phyloP scores from a whole-genome alignment of 73 alveolate genomes.

The Breviolum minutum region DNA sequence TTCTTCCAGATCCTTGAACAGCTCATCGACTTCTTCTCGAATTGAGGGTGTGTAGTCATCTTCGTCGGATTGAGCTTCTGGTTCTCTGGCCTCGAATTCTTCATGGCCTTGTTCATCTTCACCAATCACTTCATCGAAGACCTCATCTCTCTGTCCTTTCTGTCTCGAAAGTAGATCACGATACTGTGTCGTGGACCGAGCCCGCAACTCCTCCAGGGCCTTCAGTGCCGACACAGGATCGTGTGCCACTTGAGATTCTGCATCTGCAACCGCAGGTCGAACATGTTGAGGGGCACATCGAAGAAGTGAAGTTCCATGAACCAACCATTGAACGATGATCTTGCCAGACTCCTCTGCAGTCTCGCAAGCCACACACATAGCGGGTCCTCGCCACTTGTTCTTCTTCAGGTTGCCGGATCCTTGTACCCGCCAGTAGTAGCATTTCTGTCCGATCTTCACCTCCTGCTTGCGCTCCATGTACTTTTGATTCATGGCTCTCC shows the following conservation, averaged over 20 bases:
- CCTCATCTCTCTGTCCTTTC: not conserved
- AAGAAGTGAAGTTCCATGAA: not conserved
- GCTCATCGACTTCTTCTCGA: too few relatives aligned
- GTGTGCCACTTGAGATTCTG: not conserved
- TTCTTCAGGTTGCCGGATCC: not conserved
- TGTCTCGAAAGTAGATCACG: not conserved
- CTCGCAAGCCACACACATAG: not conserved
- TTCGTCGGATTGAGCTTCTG: too few relatives aligned
- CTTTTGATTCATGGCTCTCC: not conserved
- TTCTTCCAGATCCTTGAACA: too few relatives aligned
- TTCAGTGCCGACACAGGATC: not conserved
- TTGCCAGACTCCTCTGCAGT: not conserved
- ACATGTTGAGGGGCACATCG: constrained; percentile 10
- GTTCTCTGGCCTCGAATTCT: not conserved
- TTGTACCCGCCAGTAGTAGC: not conserved
- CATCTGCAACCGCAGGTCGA: not conserved
- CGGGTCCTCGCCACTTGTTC: not conserved
- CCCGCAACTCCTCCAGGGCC: not conserved
- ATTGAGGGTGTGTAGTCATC: too few relatives aligned
- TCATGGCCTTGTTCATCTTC: too few relatives aligned
- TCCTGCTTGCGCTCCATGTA: not conserved
- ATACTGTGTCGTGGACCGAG: not conserved
- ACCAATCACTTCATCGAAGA: not conserved
- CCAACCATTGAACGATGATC: not conserved
- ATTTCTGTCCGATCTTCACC: not conserved